phyloP scores from a whole-genome alignment of 768 basidiomycete species.

The Russula emetica region DNA sequence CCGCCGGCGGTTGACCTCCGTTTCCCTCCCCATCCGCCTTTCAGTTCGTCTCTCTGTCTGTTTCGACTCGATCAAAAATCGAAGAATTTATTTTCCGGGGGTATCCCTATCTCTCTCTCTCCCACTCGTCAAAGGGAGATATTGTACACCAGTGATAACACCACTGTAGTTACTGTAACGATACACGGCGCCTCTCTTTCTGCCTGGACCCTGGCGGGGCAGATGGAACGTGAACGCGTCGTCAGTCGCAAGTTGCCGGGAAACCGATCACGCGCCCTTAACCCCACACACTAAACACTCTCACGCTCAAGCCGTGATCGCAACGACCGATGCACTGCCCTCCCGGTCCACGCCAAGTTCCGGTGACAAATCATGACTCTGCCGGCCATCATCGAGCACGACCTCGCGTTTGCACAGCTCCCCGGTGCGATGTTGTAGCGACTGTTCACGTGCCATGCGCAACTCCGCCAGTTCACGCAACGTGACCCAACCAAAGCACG shows the following conservation, averaged over 20 bases:
- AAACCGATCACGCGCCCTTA: not conserved
- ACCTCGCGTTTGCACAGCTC: constrained; percentile 17
- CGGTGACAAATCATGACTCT: not conserved
- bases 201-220: no score
- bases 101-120: no score
- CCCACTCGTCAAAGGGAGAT: no score
- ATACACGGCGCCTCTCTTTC: not conserved
- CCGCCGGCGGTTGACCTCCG: no score
- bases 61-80: no score
- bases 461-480: constrained; percentile 28
- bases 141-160: no score
- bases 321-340: constrained; percentile 14
- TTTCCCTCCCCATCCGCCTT: no score
- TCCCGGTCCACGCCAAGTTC: constrained; percentile 15
- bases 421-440: constrained; percentile 6
- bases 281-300: not conserved
- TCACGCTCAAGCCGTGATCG: constrained; percentile 11
- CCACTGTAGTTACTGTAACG: not conserved
- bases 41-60: no score
- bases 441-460: constrained; percentile 20
- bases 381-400: constrained; percentile 5
- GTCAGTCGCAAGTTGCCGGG: not conserved
- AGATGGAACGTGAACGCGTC: no score
- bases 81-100: no score
- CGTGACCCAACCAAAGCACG: constrained; percentile 29